Evolutionary conservation across 768 basidiomycete genomes (phyloP), one percentile per base, ranked within the genome.

Genomic region (Psilocybe cyanescens): DNA sequence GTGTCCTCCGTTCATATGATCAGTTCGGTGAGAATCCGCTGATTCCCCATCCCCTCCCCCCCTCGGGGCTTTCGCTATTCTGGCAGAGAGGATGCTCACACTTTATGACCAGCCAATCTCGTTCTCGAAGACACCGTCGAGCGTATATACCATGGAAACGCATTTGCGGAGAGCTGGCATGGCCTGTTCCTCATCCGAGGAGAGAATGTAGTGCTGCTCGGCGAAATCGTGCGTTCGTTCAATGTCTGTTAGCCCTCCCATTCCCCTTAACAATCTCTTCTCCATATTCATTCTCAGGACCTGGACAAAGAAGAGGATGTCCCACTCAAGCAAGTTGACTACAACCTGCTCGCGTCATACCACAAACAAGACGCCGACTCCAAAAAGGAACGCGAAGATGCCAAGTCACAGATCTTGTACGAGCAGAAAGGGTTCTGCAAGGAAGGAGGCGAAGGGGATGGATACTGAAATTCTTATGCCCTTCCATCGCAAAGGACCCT

Each of bases 401-500:
- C 79, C 70, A 95, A 94, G 75, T 87, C 94, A 35, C 84, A 92
- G 68, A 83, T 97, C 45, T 77, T 99, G 60, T 92, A 84, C 68
- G 87, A 92, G 71, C 82, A 92, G 72, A 87, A 88, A 66, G 97
- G 97, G 2, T 99, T 97, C 75, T 94, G 90, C 72, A 94, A 90
- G 73, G 97, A 98, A 73, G 95, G 95, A 9, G 93, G 94, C 39
- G 97, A 98, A 78, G 96, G 96, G 7, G 97, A 98, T 74, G 94
- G 94, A 9, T 99, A 98, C 75, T 97, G 77, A 82, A 12, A 44
- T 5, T 12, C 31, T 8, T 52, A 24, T 7, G 37, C 29, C 14
- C 31, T 17, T 39, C 49, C 44, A 31, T 54, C 24, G 24, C 48
- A 29, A 12, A 52, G 29, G 41, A 44, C n/a, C 24, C 55, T 33